Evolutionary conservation across 345 rosid genomes (phyloP), one percentile per base, ranked within the genome.

Genomic region (Eucalyptus melliodora): DNA sequence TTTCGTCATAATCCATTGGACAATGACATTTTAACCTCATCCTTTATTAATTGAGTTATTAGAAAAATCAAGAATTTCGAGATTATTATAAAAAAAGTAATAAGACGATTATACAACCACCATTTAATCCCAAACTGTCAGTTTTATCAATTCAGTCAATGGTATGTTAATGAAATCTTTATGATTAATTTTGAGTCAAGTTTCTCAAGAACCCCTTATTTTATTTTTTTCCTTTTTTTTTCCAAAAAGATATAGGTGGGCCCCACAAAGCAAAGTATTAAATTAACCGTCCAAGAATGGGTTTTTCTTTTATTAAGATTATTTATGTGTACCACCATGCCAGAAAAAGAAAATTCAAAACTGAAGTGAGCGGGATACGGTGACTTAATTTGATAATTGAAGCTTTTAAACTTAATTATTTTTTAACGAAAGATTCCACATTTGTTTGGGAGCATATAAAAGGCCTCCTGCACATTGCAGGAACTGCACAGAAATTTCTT

Each of bases 141-240:
- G 1, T 65, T 65, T 65, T 65, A 0, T 15, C 5, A 15, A 65
- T 65, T n/a, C 0, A 4, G 5, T n/a, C 4, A 15, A n/a, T 7
- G 3, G 7, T 14, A 6, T n/a, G 3, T 8, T n/a, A 4, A 15
- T 15, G 11, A 14, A n/a, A 8, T 65, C 11, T 65, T 65, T 5
- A 2, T 16, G 3, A 3, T 31, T 2, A n/a, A 65, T 65, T 65
- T 65, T 65, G 77, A 9, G 21, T 65, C 2, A 7, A 3, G 6
- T 2, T 65, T 65, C 77, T 65, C 21, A 16, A n/a, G 77, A n/a
- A 16, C 11, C 16, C 6, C 10, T n/a, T 15, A 15, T 65, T 62
- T n/a, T 15, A 2, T n/a, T 65, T n/a, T 15, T 6, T 15, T 7
- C 0, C 1, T 27, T 62, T 27, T 56, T 26, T 14, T 69, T 69